Percentiles rank a stretch among this genome's conserved stretches.
Evolutionary conservation across 371 early-diverging fungal species (phyloP).

Genomic region (Syncephalastrum sp.): DNA sequence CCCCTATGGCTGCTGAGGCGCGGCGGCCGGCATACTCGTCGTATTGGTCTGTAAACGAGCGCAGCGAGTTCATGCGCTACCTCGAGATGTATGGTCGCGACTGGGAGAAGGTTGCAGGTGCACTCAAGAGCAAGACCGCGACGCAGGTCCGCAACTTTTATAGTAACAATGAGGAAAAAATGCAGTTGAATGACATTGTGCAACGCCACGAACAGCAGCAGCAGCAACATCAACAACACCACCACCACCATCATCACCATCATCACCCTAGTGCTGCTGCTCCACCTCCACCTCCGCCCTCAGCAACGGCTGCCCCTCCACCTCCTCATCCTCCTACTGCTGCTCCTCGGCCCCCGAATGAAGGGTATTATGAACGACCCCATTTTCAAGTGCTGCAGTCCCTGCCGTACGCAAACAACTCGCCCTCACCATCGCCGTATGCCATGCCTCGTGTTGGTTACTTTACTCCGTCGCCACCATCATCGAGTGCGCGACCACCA

Average conservation of each 20-base stretch:
- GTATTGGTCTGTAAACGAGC: conserved; percentile 87
- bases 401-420: conserved; percentile 9
- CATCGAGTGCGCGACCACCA: conserved; percentile 7
- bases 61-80: conserved; percentile 65
- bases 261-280: conserved; percentile 1
- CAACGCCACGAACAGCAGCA: conserved; percentile 33
- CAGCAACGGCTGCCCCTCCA: not conserved
- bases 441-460: conserved; percentile 18
- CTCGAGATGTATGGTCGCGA: conserved; percentile 67
- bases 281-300: not conserved
- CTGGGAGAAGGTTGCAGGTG: conserved; percentile 76
- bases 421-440: conserved; percentile 4
- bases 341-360: conserved; percentile 9
- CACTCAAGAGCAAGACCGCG: conserved; percentile 75
- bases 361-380: conserved; percentile 15
- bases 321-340: conserved; percentile 22
- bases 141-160: conserved; percentile 87
- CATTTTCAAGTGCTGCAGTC: conserved; percentile 28
- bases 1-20: conserved; percentile 13
- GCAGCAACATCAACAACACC: conserved; percentile 18
- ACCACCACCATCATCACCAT: conserved; percentile 18
- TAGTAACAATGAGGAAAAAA: conserved; percentile 68
- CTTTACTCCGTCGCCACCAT: conserved; percentile 16
- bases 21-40: conserved; percentile 67
- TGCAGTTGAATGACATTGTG: conserved; percentile 55